Evolutionary conservation across 331 rosid genomes (phyloP), one percentile per base, ranked within the genome.

Genomic region (Ulmus americana): DNA sequence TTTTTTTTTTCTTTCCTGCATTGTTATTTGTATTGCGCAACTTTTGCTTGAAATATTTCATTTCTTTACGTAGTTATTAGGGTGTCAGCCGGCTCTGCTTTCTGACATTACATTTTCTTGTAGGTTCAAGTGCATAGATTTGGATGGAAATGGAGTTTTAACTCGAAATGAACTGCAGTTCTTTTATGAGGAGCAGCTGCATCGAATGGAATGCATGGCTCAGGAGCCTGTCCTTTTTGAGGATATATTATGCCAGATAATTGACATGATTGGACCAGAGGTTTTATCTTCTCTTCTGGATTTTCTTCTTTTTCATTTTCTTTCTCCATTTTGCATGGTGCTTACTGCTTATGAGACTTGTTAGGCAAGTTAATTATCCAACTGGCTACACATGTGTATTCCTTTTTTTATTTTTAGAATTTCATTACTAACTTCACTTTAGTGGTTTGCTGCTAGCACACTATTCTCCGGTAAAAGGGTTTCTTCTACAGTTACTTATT

Each of bases 171-270:
- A 94, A 79, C 83, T 94, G 80, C 96, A 94, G 76, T 94, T 87
- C 78, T 94, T 90, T 79, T 94, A 94, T 69, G 99, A 94, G 87
- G 99, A 94, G 83, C 99, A 94, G 68, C 80, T 94, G 84, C 99
- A 94, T 73, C 85, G 97, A 70, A 94, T 94, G 99, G 99, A 94
- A 71, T 94, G 99, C 84, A 87, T 94, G 99, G 99, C 97, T 63
- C 99, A 90, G 66, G 99, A 94, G 69, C 99, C 99, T 59, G 97
- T 94, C 67, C 95, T 90, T 61, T 94, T 94, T 76, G 99, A 94
- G 84, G 99, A 94, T 83, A 90, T 94, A 67, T 76, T 94, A 72
- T 94, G 99, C 80, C 97, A 90, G 78, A 85, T 90, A 64, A 85
- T 94, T 74, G 99, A 94, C 82, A 94, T 94, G 99, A 78, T 94